Evolutionary conservation across 2,329 filamentous ascomycete species (phyloP), one percentile per base, ranked within the genome.

Genomic region (Cladosporium sp.): DNA sequence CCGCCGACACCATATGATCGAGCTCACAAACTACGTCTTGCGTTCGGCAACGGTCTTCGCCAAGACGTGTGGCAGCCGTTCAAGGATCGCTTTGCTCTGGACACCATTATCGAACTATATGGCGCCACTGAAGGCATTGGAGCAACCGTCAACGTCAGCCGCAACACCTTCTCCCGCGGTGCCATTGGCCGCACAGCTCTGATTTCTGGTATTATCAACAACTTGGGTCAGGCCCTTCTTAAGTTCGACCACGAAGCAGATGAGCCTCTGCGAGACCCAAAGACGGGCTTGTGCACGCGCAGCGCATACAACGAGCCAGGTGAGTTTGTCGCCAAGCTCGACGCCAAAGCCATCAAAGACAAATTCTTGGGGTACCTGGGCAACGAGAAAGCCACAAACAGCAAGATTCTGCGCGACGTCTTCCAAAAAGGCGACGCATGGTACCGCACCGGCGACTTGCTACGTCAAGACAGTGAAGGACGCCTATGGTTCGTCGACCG

Each of bases 51-150:
- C 74, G 93, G 93, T 2, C 81, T 96, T 23, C 86, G 93, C 0
- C 92, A 92, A 0, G 92, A 96, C 72, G 87, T 96, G 37, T 97
- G 93, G 93, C 88, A 91, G 68, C 82, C 80, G 8, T 95, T 96
- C 82, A 92, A 93, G 76, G 84, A 90, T 29, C 89, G 93, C 21
- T 97, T 79, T 71, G 70, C 69, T 65, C 77, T 79, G 29, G 69
- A 70, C 8, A 73, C 73, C 4, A 72, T 79, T 50, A 68, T 70
- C 28, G 78, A 79, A 37, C 78, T 79, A 65, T 79, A 79, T 67
- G 74, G 72, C 21, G 77, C 78, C 1, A 79, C 78, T 1, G 78
- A 79, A 77, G 90, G 89, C 3, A 84, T 86, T 1, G 81, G 86
- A 2, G 91, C 85, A 0, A 85, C 85, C 0, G 93, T 89, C 84